Percentiles rank a stretch among this genome's conserved stretches.
Evolutionary conservation across 495 filamentous ascomycete species (phyloP).

Genomic region (Echria macrotheca): DNA sequence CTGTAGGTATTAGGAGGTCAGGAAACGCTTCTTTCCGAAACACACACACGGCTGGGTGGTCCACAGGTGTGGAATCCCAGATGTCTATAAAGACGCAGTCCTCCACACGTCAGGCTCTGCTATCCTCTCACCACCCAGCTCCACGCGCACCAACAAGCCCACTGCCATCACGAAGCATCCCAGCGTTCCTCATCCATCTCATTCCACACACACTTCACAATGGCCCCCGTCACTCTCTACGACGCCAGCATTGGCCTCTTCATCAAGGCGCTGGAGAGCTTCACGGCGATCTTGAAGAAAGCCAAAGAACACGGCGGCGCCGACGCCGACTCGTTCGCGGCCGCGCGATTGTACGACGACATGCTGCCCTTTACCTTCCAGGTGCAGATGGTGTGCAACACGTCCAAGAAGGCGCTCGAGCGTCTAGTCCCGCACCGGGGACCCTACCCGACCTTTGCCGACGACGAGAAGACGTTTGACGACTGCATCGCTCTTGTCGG

Average conservation of each 20-base stretch:
- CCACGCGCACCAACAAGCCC: too few relatives aligned
- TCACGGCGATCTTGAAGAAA: constrained; percentile 24
- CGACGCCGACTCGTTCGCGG: constrained; percentile 8
- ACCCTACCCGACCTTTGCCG: background rate
- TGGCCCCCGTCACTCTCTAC: constrained; percentile 23
- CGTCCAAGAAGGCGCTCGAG: background rate
- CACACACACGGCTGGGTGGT: too few relatives aligned
- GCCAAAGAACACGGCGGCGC: constrained; percentile 17
- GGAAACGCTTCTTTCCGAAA: too few relatives aligned
- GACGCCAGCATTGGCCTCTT: constrained; percentile 18
- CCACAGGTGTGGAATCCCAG: too few relatives aligned
- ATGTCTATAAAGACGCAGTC: too few relatives aligned
- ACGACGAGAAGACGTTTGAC: constrained; percentile 2
- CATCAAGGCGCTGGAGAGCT: constrained; percentile 18
- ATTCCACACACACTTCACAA: too few relatives aligned
- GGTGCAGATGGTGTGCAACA: background rate
- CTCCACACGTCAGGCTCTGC: too few relatives aligned
- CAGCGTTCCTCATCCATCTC: too few relatives aligned
- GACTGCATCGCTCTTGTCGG: background rate
- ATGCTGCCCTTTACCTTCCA: constrained; percentile 6
- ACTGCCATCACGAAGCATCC: too few relatives aligned
- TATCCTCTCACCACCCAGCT: too few relatives aligned
- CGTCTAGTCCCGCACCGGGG: background rate
- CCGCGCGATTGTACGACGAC: constrained; percentile 1
- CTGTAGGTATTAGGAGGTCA: too few relatives aligned